Evolutionary conservation across 495 filamentous ascomycete genomes (phyloP).

Genomic region (Talaromyces liani): DNA sequence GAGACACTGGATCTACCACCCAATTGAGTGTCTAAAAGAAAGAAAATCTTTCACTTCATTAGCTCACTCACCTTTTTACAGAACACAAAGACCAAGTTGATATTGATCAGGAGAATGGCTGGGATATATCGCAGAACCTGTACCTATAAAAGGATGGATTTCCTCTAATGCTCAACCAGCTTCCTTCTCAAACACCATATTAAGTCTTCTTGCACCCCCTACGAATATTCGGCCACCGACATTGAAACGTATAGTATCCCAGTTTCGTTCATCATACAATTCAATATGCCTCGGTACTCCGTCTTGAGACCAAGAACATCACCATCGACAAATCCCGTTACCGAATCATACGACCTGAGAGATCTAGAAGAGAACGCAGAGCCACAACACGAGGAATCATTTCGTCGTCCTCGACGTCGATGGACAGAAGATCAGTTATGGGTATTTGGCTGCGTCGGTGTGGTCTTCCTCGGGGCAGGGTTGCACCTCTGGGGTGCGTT

Average conservation of each 20-base stretch:
- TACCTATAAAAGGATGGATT: background rate
- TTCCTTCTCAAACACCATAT: background rate
- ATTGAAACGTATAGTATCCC: background rate
- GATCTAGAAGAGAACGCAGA: background rate
- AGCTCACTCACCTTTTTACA: background rate
- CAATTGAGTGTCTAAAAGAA: no score
- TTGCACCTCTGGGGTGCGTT: background rate
- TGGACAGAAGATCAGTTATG: background rate
- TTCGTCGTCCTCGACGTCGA: background rate
- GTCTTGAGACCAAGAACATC: background rate
- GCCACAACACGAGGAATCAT: background rate
- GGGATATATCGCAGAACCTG: background rate
- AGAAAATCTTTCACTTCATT: no score
- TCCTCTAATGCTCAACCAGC: background rate
- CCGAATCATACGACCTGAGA: background rate
- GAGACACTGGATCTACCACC: no score
- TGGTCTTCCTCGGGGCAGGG: background rate
- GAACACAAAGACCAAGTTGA: background rate
- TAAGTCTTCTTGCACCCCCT: background rate
- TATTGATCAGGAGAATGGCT: background rate
- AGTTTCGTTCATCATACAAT: background rate
- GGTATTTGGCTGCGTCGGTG: background rate
- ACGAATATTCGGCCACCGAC: background rate
- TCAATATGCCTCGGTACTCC: background rate
- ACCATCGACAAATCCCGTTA: background rate